A percentile compares a stretch with the other conserved stretches of the same genome.
phyloP scores from a whole-genome alignment of 2,329 filamentous ascomycete genomes.

The Teratosphaeria zuluensis region DNA sequence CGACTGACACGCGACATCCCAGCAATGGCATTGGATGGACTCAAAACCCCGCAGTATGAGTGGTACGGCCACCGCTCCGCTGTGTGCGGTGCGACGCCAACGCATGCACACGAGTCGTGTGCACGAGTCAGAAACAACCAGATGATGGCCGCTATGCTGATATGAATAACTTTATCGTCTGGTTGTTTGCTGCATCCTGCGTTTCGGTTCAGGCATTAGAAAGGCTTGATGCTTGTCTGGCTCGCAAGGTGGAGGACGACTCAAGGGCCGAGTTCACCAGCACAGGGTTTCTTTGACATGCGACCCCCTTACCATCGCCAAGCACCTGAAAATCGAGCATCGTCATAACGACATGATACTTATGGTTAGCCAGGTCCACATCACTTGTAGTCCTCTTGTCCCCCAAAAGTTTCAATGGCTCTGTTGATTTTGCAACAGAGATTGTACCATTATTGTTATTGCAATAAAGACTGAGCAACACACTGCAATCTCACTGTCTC shows the following conservation, averaged over 20 bases:
- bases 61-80: background rate
- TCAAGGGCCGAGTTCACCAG: background rate
- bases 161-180: background rate
- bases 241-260: background rate
- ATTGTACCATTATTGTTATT: background rate
- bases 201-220: background rate
- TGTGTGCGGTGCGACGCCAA: background rate
- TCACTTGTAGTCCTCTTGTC: background rate
- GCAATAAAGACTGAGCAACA: background rate
- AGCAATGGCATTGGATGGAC: background rate
- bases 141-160: background rate
- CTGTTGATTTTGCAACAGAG: background rate
- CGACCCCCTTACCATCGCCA: background rate
- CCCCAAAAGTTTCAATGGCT: background rate
- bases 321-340: background rate
- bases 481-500: background rate
- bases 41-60: background rate
- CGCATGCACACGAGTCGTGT: background rate
- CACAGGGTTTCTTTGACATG: background rate
- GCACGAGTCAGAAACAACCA: background rate
- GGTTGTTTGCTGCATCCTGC: background rate
- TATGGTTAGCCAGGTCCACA: background rate
- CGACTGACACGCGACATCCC: background rate
- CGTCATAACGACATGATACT: background rate
- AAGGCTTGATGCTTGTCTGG: background rate